A percentile compares a stretch with the other conserved stretches of the same genome.
Evolutionary conservation across 805 yeast species (phyloP).

Genomic region (Starmera dryadoides): DNA sequence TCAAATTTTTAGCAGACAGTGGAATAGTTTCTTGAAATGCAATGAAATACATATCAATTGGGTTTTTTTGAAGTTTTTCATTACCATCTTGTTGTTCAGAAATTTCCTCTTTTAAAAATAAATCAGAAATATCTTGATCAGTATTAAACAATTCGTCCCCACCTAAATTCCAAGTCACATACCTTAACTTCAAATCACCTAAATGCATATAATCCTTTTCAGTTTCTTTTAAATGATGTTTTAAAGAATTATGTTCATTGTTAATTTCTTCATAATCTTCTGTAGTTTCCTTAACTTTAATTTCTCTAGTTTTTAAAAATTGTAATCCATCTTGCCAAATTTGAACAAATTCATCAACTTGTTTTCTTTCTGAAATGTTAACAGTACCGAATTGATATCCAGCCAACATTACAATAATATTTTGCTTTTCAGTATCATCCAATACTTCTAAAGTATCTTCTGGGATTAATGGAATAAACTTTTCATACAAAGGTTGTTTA

Average conservation of each 20-base stretch:
- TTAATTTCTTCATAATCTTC: background rate
- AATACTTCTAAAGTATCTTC: slow-evolving; percentile 6
- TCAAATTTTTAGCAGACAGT: slow-evolving; percentile 29
- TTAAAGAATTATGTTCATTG: slow-evolving; percentile 2
- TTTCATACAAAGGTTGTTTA: slow-evolving; percentile 4
- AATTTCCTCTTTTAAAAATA: too few species aligned
- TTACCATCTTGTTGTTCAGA: background rate
- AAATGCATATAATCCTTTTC: slow-evolving; percentile 12
- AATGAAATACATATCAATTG: slow-evolving; percentile 31
- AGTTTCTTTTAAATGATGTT: slow-evolving; percentile 10
- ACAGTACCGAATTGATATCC: background rate
- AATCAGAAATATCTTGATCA: slow-evolving; percentile 12
- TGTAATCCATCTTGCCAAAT: background rate
- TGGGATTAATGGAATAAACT: slow-evolving; percentile 10
- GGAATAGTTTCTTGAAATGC: slow-evolving; percentile 47
- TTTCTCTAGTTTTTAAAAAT: background rate
- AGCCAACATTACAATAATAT: background rate
- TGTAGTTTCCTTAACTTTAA: slow-evolving; percentile 1
- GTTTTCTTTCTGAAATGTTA: background rate
- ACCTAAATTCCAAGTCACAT: slow-evolving; percentile 33
- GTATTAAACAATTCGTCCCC: slow-evolving; percentile 19
- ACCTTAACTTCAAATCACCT: slow-evolving; percentile 17
- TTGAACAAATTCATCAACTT: background rate
- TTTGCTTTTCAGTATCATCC: background rate
- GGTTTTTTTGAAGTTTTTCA: too few species aligned